phyloP scores from a whole-genome alignment of 2,329 filamentous ascomycete species.

The Fusarium paranaense region DNA sequence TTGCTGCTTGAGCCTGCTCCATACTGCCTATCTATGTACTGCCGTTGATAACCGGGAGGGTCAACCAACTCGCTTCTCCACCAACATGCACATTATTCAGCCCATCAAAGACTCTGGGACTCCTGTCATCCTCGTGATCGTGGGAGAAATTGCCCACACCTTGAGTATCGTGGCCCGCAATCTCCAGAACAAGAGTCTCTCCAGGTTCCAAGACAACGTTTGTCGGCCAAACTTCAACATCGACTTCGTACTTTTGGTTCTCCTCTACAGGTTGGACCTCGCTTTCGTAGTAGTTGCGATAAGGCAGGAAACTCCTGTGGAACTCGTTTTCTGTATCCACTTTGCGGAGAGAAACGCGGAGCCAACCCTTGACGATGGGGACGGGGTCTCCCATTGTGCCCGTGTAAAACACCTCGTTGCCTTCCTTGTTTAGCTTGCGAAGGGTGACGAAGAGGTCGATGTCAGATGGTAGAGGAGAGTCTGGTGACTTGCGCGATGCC shows the following conservation, averaged over 20 bases:
- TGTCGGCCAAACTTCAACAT: conserved; percentile 73
- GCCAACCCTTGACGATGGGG: conserved; percentile 72
- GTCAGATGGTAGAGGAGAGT: conserved; percentile 52
- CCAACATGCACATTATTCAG: background rate
- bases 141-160: background rate
- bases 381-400: conserved; percentile 72
- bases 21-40: background rate
- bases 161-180: background rate
- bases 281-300: conserved; percentile 65
- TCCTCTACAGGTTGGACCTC: conserved; percentile 65
- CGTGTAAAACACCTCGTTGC: conserved; percentile 71
- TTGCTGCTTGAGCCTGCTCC: background rate
- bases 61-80: background rate
- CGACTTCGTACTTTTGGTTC: conserved; percentile 67
- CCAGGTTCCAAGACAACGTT: conserved; percentile 57
- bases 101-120: background rate
- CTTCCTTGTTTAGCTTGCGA: conserved; percentile 64
- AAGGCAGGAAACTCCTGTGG: conserved; percentile 49
- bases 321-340: conserved; percentile 59
- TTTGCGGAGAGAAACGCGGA: conserved; percentile 67
- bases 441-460: conserved; percentile 74
- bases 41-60: conserved; percentile 1
- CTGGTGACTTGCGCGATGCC: conserved; percentile 60
- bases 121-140: background rate
- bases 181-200: background rate